Percentiles rank a stretch among this genome's conserved stretches.
Conservation (phyloP, 2,329 filamentous ascomycete genomes). For the Calonectria pseudoturangicola region DNA sequence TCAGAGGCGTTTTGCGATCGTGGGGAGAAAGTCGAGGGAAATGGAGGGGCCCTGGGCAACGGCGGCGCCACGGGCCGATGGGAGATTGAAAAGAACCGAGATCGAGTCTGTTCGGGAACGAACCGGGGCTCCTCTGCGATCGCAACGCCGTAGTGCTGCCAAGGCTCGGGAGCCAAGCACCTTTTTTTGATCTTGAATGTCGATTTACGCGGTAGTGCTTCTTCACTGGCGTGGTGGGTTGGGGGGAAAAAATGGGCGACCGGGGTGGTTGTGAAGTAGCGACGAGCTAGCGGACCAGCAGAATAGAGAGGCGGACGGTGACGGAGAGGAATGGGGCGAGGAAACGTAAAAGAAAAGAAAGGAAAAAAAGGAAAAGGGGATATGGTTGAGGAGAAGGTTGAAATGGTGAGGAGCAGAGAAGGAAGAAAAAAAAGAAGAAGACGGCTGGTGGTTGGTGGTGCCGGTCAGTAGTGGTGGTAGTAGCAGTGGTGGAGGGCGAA, state of each 20-base stretch:
- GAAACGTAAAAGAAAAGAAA: constrained; percentile 1
- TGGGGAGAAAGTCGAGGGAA: constrained; percentile 13
- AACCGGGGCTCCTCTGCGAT: constrained; percentile 45
- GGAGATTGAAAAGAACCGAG: neutral
- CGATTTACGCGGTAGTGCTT: constrained; percentile 27
- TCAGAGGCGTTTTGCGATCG: constrained; percentile 19
- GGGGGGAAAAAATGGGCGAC: neutral
- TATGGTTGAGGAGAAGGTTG: constrained; percentile 7
- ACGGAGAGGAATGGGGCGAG: constrained; percentile 11
- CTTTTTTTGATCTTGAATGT: constrained; percentile 5
- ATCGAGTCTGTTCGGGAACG: neutral
- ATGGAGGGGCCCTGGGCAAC: constrained; percentile 23
- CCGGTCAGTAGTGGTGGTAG: neutral
- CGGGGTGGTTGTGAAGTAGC: constrained; percentile 14
- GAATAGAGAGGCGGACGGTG: constrained; percentile 6
- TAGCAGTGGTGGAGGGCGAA: constrained; percentile 34
- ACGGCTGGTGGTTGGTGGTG: constrained; percentile 25
- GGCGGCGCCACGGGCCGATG: neutral
- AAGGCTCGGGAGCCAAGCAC: constrained; percentile 51
- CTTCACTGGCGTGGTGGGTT: constrained; percentile 23
- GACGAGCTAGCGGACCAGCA: constrained; percentile 8
- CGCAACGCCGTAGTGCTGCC: constrained; percentile 49
- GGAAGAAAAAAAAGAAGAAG: neutral
- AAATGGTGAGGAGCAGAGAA: constrained; percentile 15
- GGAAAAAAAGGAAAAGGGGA: neutral